These are phyloP conservation scores for Reticulomyxa filosa DNA, from an alignment of 78 protist genomes.

Conservation along the genomic window DNA sequence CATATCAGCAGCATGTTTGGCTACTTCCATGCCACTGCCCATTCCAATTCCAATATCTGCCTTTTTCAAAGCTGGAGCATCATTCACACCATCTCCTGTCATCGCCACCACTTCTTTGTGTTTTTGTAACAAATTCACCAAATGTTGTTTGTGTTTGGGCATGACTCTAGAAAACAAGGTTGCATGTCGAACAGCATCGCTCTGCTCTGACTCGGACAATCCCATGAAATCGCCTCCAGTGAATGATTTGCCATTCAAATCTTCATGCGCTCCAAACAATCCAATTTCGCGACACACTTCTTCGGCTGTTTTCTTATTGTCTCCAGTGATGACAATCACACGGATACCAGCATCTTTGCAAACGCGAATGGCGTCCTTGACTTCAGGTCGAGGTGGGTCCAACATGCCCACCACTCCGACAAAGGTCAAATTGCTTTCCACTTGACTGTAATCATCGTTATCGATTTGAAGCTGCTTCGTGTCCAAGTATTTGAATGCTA, in stretches of 20 bases:
- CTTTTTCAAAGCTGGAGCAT: constrained; percentile 86
- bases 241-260: constrained; percentile 13
- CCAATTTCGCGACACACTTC: constrained; percentile 23
- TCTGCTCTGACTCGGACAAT: constrained; percentile 4
- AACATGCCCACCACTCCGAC: not conserved
- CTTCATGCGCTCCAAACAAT: constrained; percentile 13
- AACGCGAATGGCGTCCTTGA: not conserved
- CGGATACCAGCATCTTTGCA: constrained; percentile 3
- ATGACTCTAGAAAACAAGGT: not conserved
- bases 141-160: constrained; percentile 2
- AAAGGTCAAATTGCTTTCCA: not conserved
- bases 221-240: constrained; percentile 29
- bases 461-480: not conserved
- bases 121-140: constrained; percentile 17
- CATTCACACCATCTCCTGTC: constrained; percentile 94
- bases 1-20: constrained; percentile 74
- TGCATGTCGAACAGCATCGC: constrained; percentile 10
- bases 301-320: not conserved
- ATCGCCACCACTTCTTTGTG: constrained; percentile 37
- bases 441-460: not conserved
- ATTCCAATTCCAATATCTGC: constrained; percentile 83
- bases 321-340: constrained; percentile 8
- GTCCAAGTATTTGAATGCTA: not conserved
- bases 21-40: constrained; percentile 90
- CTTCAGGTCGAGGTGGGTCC: constrained; percentile 1